A percentile compares a stretch with the other conserved stretches of the same genome.
These are phyloP conservation scores for Komagataella populi DNA, from an alignment of 805 yeast genomes.

Conservation along the genomic window DNA sequence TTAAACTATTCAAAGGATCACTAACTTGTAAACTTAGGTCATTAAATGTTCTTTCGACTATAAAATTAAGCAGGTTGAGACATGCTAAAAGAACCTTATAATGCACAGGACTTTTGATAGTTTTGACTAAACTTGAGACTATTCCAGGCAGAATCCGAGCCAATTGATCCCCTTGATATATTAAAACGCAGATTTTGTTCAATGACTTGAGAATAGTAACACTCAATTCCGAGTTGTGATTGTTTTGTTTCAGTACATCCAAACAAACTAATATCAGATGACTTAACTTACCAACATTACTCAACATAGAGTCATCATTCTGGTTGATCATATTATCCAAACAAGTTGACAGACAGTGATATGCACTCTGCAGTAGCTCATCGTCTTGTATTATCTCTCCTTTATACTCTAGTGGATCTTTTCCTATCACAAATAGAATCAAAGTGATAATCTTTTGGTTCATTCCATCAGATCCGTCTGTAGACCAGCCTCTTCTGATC, in stretches of 20 bases:
- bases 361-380: not conserved
- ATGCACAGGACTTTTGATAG: constrained; percentile 20
- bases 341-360: not conserved
- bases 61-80: constrained; percentile 15
- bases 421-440: not conserved
- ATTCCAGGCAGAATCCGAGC: constrained; percentile 39
- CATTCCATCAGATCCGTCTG: constrained; percentile 11
- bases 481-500: constrained; percentile 33
- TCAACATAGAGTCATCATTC: not conserved
- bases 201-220: not conserved
- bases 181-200: constrained; percentile 16
- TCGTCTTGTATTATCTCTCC: not conserved
- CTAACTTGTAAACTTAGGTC: constrained; percentile 22
- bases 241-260: constrained; percentile 12
- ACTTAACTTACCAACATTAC: not conserved
- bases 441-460: not conserved
- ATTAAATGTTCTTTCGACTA: constrained; percentile 23
- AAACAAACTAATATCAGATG: constrained; percentile 12
- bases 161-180: constrained; percentile 32
- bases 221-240: not conserved
- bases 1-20: not conserved
- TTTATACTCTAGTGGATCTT: not conserved
- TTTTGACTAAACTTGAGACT: constrained; percentile 28
- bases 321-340: not conserved
- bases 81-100: constrained; percentile 19